Evolutionary conservation across 805 yeast genomes (phyloP).

Genomic region (Teunomyces pallodes): DNA sequence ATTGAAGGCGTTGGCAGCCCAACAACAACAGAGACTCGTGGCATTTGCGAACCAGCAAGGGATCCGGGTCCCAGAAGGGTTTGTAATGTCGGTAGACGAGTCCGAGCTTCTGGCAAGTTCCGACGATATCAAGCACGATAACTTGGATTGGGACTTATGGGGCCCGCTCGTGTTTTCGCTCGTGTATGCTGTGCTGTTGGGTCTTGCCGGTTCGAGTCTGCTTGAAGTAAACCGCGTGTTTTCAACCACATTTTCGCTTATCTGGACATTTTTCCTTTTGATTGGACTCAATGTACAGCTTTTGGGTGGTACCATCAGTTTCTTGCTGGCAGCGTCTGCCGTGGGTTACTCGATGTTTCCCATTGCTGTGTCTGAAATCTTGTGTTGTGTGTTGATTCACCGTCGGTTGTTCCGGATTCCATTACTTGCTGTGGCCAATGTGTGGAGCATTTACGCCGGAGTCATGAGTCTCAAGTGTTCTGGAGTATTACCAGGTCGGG

Average conservation of each 20-base stretch:
- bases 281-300: constrained; percentile 66
- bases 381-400: constrained; percentile 46
- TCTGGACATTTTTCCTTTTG: constrained; percentile 60
- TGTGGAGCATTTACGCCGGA: constrained; percentile 68
- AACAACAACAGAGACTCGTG: constrained; percentile 33
- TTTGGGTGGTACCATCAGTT: constrained; percentile 60
- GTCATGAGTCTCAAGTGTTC: constrained; percentile 59
- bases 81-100: constrained; percentile 25
- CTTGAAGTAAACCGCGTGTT: constrained; percentile 51
- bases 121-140: constrained; percentile 10
- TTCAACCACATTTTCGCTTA: constrained; percentile 60
- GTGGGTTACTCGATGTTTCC: constrained; percentile 73
- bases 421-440: constrained; percentile 43
- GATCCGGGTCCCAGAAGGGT: constrained; percentile 33
- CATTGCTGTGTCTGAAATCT: constrained; percentile 49
- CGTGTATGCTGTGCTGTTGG: constrained; percentile 51
- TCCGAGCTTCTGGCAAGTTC: constrained; percentile 10
- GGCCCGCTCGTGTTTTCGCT: constrained; percentile 68
- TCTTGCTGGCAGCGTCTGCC: constrained; percentile 65
- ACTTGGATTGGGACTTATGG: constrained; percentile 64
- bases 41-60: constrained; percentile 37
- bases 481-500: constrained; percentile 63
- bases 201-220: constrained; percentile 21
- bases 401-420: constrained; percentile 50
- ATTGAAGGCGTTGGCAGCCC: constrained; percentile 32